Percentiles rank a stretch among this genome's conserved stretches.
Evolutionary conservation across 2,329 filamentous ascomycete species (phyloP).

Genomic region (Aureobasidium musti): DNA sequence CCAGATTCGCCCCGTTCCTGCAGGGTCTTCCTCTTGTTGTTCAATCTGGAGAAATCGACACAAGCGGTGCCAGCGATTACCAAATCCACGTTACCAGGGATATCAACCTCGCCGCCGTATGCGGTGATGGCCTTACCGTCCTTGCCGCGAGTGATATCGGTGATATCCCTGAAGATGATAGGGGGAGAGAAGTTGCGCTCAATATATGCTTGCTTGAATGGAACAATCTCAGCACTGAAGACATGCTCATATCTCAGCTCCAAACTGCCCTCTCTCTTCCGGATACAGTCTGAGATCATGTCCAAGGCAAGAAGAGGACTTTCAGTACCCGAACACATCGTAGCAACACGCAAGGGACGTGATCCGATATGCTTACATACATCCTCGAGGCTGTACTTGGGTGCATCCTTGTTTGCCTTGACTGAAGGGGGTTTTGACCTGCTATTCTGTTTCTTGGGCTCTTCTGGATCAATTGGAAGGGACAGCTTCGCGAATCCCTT

Average conservation of each 20-base stretch:
- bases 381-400: conserved; percentile 37
- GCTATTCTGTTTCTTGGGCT: too few relatives aligned
- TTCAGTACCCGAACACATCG: conserved; percentile 78
- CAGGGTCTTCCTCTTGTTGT: conserved; percentile 57
- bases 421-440: too few relatives aligned
- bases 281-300: conserved; percentile 51
- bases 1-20: conserved; percentile 63
- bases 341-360: conserved; percentile 59
- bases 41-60: conserved; percentile 71
- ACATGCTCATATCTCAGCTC: conserved; percentile 43
- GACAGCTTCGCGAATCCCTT: conserved; percentile 40
- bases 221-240: conserved; percentile 52
- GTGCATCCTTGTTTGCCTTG: too few relatives aligned
- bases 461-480: too few relatives aligned
- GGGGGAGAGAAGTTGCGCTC: conserved; percentile 49
- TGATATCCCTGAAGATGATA: conserved; percentile 50
- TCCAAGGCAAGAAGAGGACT: conserved; percentile 68
- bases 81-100: conserved; percentile 63
- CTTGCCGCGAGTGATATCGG: conserved; percentile 42
- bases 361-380: conserved; percentile 42
- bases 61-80: conserved; percentile 74
- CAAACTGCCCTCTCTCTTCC: conserved; percentile 31
- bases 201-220: conserved; percentile 52
- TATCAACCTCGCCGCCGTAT: conserved; percentile 59
- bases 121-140: conserved; percentile 57